Conservation (phyloP, 495 filamentous ascomycete species). For the Aspergillus kassunensis region DNA sequence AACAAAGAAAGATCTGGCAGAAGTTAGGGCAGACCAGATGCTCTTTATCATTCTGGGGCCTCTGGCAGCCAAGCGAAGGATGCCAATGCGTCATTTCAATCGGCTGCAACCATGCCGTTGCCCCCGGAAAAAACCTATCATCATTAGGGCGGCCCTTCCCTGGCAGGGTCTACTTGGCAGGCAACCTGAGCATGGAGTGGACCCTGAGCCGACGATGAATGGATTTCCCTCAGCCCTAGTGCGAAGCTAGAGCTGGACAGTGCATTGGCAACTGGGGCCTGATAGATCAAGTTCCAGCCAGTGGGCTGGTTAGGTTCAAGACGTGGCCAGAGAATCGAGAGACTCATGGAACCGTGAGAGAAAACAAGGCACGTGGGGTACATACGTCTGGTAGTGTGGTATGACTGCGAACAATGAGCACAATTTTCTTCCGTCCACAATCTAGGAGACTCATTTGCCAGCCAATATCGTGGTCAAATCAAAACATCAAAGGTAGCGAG, state of each 20-base stretch:
- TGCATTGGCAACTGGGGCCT: constrained; percentile 11
- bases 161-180: constrained; percentile 13
- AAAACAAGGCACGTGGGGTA: constrained; percentile 3
- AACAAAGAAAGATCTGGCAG: neutral
- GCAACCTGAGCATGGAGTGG: neutral
- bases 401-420: neutral
- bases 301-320: constrained; percentile 9
- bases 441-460: too few relatives aligned
- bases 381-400: too few relatives aligned
- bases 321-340: constrained; percentile 7
- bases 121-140: neutral
- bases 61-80: neutral
- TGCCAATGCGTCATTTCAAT: constrained; percentile 4
- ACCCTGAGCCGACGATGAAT: neutral
- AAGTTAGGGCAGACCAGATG: neutral
- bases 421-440: neutral
- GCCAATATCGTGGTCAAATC: too few relatives aligned
- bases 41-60: constrained; percentile 9
- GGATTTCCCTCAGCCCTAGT: constrained; percentile 11
- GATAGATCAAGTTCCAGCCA: constrained; percentile 17
- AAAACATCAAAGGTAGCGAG: too few relatives aligned
- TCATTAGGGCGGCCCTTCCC: neutral
- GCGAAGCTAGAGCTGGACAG: constrained; percentile 9
- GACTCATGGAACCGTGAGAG: neutral
- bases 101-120: constrained; percentile 1